Evolutionary conservation across 108 stramenopile species (phyloP).

Genomic region (Schizochytrium sp.): DNA sequence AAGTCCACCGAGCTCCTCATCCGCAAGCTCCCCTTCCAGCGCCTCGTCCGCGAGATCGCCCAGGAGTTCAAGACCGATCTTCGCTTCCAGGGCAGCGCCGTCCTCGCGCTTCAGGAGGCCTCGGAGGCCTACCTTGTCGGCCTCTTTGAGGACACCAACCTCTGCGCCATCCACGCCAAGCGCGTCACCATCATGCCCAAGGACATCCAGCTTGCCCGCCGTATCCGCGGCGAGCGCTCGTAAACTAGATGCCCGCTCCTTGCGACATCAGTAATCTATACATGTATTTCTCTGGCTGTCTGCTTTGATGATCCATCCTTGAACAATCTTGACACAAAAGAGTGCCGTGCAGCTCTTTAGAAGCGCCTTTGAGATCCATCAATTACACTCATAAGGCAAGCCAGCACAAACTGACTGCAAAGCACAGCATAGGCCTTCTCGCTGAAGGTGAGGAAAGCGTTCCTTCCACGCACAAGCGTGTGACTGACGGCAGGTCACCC

Average conservation of each 20-base stretch:
- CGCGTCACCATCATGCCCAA: constrained; percentile 95
- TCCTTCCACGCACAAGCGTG: no score
- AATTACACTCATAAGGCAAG: no score
- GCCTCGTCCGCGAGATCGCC: constrained; percentile 46
- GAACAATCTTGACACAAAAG: no score
- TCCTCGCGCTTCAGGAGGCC: constrained; percentile 89
- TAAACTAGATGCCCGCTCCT: not conserved
- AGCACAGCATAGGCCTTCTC: no score
- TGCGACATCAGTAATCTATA: no score
- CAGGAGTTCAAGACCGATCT: constrained; percentile 39
- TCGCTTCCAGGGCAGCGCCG: constrained; percentile 86
- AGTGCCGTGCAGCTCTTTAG: no score
- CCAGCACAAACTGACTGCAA: no score
- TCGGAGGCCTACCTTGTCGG: constrained; percentile 80
- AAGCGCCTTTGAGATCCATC: no score
- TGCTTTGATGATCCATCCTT: no score
- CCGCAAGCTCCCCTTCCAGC: constrained; percentile 86
- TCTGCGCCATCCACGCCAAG: constrained; percentile 88
- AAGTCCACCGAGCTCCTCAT: constrained; percentile 74
- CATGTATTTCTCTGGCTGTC: no score
- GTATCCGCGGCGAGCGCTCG: constrained; percentile 61
- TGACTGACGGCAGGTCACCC: no score
- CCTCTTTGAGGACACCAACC: constrained; percentile 84
- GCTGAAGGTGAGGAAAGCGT: no score
- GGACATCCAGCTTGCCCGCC: constrained; percentile 83